Evolutionary conservation across 768 basidiomycete species (phyloP).

Genomic region (Pisolithus microcarpus): DNA sequence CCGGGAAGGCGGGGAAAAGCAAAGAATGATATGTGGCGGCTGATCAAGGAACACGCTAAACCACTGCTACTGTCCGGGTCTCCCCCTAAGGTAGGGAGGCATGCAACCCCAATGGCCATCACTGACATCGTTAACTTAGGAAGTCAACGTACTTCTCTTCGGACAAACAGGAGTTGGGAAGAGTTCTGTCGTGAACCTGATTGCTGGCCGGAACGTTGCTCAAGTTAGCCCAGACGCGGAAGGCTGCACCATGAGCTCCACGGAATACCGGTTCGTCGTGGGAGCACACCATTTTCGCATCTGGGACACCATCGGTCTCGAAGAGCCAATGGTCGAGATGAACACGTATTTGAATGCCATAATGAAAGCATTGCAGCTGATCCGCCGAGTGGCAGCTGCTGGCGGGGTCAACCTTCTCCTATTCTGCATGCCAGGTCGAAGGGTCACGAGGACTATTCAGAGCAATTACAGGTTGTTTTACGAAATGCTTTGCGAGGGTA

Average conservation of each 20-base stretch:
- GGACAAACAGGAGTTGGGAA: slow-evolving; percentile 6
- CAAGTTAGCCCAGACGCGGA: slow-evolving; percentile 13
- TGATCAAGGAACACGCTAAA: not conserved
- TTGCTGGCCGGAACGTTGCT: slow-evolving; percentile 13
- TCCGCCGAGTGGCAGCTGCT: not conserved
- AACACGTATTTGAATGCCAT: not conserved
- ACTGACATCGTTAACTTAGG: not conserved
- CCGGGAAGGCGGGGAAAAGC: not conserved
- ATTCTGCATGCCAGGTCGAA: slow-evolving; percentile 10
- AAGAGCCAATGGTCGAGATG: slow-evolving; percentile 1
- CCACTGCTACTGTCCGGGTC: not conserved
- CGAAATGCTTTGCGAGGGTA: slow-evolving; percentile 7
- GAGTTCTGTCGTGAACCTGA: slow-evolving; percentile 8
- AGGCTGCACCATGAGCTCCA: slow-evolving; percentile 24
- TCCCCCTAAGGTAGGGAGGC: not conserved
- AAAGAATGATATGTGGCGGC: not conserved
- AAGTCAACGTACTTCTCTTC: slow-evolving; percentile 2
- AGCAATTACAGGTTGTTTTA: slow-evolving; percentile 12
- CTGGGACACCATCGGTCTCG: slow-evolving; percentile 17
- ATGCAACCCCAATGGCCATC: not conserved
- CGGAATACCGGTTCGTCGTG: not conserved
- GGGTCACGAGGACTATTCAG: slow-evolving; percentile 1
- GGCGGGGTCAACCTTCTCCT: slow-evolving; percentile 14
- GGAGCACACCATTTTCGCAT: slow-evolving; percentile 5
- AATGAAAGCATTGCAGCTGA: not conserved